Evolutionary conservation across 352 stramenopile species (phyloP).

Genomic region (Phytophthora sp.): DNA sequence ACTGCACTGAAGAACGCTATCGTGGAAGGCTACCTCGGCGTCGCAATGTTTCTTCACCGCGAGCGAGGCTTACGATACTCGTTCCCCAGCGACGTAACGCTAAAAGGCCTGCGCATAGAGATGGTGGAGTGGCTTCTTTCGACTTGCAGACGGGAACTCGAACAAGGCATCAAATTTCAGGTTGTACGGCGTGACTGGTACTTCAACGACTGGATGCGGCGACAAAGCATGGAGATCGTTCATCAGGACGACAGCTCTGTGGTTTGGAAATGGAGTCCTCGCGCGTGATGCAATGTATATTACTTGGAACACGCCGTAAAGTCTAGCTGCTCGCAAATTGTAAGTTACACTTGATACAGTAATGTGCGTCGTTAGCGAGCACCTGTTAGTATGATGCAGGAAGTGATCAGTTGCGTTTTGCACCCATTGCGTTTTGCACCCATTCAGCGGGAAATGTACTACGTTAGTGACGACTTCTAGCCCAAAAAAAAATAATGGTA

Average conservation of each 20-base stretch:
- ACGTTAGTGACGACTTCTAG: too few relatives aligned
- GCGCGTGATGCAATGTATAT: too few relatives aligned
- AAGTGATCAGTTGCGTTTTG: too few relatives aligned
- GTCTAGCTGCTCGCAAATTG: too few relatives aligned
- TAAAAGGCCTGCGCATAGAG: slow-evolving; percentile 12
- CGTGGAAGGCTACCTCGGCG: slow-evolving; percentile 9
- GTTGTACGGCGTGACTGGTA: slow-evolving; percentile 16
- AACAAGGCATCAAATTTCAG: slow-evolving; percentile 12
- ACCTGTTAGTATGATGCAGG: too few relatives aligned
- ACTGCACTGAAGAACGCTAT: slow-evolving; percentile 14
- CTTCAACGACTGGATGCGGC: slow-evolving; percentile 28
- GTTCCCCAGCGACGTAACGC: slow-evolving; percentile 2
- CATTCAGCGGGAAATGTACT: too few relatives aligned
- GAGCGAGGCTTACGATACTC: slow-evolving; percentile 9
- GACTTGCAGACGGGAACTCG: slow-evolving; percentile 3
- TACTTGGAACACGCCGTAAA: too few relatives aligned
- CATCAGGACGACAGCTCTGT: slow-evolving; percentile 9
- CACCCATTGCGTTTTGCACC: too few relatives aligned
- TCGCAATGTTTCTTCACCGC: slow-evolving; percentile 16
- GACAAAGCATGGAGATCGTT: slow-evolving; percentile 9
- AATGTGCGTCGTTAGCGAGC: too few relatives aligned
- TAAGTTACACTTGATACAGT: too few relatives aligned
- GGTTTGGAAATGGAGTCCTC: slow-evolving; percentile 13
- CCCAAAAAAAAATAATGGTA: too few relatives aligned
- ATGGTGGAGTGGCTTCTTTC: slow-evolving; percentile 24